These are phyloP conservation scores for Aureobasidium vineae DNA, from an alignment of 2,329 filamentous ascomycete species.

Conservation along the genomic window DNA sequence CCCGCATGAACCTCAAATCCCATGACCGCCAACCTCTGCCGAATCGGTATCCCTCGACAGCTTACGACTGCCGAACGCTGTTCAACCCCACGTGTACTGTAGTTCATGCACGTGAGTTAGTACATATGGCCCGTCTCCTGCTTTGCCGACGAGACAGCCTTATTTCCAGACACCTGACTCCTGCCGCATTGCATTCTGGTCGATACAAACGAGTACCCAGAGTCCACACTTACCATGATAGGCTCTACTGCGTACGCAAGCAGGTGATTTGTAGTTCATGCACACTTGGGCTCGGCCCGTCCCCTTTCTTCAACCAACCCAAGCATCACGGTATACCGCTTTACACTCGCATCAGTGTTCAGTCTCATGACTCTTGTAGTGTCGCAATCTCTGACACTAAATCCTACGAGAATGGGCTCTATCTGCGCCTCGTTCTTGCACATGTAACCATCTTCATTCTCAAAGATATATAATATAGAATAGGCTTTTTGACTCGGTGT, in stretches of 20 bases:
- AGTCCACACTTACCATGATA: not conserved
- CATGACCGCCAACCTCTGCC: not conserved
- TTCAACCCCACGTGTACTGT: not conserved
- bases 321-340: not conserved
- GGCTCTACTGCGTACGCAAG: not conserved
- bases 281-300: not conserved
- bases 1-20: not conserved
- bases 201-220: not conserved
- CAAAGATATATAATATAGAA: too few relatives aligned
- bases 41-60: not conserved
- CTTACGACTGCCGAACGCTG: not conserved
- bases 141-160: not conserved
- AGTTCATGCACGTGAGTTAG: not conserved
- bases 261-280: constrained; percentile 2
- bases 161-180: not conserved
- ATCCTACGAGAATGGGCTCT: not conserved
- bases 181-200: not conserved
- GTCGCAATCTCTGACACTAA: not conserved
- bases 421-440: too few relatives aligned
- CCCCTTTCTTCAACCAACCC: not conserved
- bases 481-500: too few relatives aligned
- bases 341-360: not conserved
- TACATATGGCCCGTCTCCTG: not conserved
- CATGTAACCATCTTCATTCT: too few relatives aligned
- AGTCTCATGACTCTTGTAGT: not conserved